Conservation (phyloP, 306 rosid genomes). For the Begonia peltatifolia region DNA sequence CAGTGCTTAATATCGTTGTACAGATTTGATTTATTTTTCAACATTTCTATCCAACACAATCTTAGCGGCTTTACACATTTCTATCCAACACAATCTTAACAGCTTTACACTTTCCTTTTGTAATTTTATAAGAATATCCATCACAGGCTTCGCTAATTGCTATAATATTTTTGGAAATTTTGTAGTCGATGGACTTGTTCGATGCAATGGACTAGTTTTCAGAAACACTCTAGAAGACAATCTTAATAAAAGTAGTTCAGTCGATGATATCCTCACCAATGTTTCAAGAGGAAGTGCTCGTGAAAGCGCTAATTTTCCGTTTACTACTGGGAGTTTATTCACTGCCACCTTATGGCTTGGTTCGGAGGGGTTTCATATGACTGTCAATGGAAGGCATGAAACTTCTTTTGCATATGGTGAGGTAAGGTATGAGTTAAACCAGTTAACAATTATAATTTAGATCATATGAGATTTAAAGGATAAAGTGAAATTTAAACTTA, state of each 20-base stretch:
- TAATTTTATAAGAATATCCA: not conserved
- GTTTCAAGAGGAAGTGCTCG: conserved; percentile 47
- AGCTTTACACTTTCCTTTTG: not conserved
- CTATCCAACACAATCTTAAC: conserved; percentile 1
- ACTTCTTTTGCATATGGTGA: conserved; percentile 90
- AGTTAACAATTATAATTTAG: not conserved
- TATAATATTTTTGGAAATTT: conserved; percentile 19
- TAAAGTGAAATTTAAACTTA: too few species aligned
- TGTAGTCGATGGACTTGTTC: conserved; percentile 86
- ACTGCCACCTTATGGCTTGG: conserved; percentile 83
- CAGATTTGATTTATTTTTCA: too few species aligned
- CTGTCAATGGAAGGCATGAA: conserved; percentile 86
- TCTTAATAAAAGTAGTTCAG: conserved; percentile 32
- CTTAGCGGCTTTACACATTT: too few species aligned
- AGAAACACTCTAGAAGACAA: conserved; percentile 40
- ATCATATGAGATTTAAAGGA: too few species aligned
- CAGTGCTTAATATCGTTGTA: too few species aligned
- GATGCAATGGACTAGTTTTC: conserved; percentile 65
- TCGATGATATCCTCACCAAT: conserved; percentile 27
- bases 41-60: too few species aligned
- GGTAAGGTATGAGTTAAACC: conserved; percentile 49
- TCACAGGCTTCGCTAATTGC: conserved; percentile 6
- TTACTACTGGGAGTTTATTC: conserved; percentile 71
- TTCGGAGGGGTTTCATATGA: conserved; percentile 88
- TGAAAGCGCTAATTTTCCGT: conserved; percentile 63